A percentile compares a stretch with the other conserved stretches of the same genome.
phyloP scores from a whole-genome alignment of 2,329 filamentous ascomycete species.

The Ploettnerulaceae sp. region DNA sequence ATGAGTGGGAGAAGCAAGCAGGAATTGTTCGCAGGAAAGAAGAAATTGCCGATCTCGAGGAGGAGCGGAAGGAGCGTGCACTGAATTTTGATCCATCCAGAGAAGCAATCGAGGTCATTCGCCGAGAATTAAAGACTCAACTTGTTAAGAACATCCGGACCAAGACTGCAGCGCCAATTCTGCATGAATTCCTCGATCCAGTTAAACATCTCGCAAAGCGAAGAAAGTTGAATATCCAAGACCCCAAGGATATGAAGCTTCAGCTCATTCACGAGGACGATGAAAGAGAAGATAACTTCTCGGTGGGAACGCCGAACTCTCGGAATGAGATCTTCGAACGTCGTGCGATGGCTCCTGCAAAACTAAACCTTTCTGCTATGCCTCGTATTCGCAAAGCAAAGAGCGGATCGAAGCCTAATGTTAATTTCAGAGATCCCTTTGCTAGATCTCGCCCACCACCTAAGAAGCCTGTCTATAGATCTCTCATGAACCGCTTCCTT shows the following conservation, averaged over 20 bases:
- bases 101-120: slow-evolving; percentile 75
- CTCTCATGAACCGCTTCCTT: slow-evolving; percentile 75
- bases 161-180: slow-evolving; percentile 73
- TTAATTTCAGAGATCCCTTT: slow-evolving; percentile 63
- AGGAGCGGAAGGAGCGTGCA: slow-evolving; percentile 83
- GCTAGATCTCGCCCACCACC: slow-evolving; percentile 54
- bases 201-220: slow-evolving; percentile 74
- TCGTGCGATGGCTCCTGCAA: slow-evolving; percentile 42
- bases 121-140: slow-evolving; percentile 78
- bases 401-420: slow-evolving; percentile 51
- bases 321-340: slow-evolving; percentile 58
- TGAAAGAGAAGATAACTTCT: slow-evolving; percentile 53
- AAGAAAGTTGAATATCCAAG: slow-evolving; percentile 70
- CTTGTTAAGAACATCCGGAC: slow-evolving; percentile 84
- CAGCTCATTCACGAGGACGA: slow-evolving; percentile 53
- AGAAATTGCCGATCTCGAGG: slow-evolving; percentile 76
- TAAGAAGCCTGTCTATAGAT: slow-evolving; percentile 56
- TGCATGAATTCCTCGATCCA: slow-evolving; percentile 80
- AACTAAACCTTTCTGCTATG: slow-evolving; percentile 57
- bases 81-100: slow-evolving; percentile 85
- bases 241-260: slow-evolving; percentile 57
- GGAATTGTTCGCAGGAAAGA: slow-evolving; percentile 63
- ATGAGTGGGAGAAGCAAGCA: slow-evolving; percentile 58
- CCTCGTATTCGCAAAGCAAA: slow-evolving; percentile 72
- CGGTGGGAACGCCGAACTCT: slow-evolving; percentile 61